These are phyloP conservation scores for Coemansia sp. DNA, from an alignment of 192 early-diverging fungal genomes.

Conservation along the genomic window DNA sequence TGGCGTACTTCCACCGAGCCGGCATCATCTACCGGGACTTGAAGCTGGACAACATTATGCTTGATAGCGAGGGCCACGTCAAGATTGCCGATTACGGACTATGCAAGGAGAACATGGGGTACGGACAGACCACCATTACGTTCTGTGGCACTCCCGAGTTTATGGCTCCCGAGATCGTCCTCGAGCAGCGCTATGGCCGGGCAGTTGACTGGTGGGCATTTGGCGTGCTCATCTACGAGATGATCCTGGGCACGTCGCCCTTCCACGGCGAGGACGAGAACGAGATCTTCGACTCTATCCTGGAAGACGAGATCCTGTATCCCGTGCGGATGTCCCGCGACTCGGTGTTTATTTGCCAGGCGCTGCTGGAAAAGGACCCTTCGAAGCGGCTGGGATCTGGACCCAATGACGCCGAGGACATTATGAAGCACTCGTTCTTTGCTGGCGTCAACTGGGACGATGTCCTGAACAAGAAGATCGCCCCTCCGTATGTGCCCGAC, in stretches of 20 bases:
- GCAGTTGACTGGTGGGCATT: conserved; percentile 99
- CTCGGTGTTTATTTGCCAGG: conserved; percentile 88
- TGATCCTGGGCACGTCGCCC: conserved; percentile 89
- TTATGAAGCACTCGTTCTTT: conserved; percentile 94
- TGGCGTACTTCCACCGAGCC: conserved; percentile 94
- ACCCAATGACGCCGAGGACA: conserved; percentile 84
- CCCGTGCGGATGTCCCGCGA: conserved; percentile 92
- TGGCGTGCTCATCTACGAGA: conserved; percentile 82
- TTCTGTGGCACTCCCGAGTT: conserved; percentile 99
- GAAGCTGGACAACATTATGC: conserved; percentile 94
- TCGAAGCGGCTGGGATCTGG: conserved; percentile 79
- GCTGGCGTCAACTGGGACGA: conserved; percentile 94
- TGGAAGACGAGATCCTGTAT: conserved; percentile 93
- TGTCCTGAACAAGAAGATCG: conserved; percentile 79
- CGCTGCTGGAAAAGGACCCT: conserved; percentile 88
- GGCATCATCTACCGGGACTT: conserved; percentile 96
- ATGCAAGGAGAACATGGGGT: conserved; percentile 95
- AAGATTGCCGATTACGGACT: conserved; percentile 98
- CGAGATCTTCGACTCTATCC: conserved; percentile 96
- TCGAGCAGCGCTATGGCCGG: conserved; percentile 92
- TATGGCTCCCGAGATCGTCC: conserved; percentile 97
- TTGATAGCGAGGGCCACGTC: conserved; percentile 90
- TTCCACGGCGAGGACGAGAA: conserved; percentile 96
- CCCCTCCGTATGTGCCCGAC: conserved; percentile 88
- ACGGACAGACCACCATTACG: conserved; percentile 83